phyloP scores from a whole-genome alignment of 2,329 filamentous ascomycete species.

The Aspergillus ochraceoroseus region DNA sequence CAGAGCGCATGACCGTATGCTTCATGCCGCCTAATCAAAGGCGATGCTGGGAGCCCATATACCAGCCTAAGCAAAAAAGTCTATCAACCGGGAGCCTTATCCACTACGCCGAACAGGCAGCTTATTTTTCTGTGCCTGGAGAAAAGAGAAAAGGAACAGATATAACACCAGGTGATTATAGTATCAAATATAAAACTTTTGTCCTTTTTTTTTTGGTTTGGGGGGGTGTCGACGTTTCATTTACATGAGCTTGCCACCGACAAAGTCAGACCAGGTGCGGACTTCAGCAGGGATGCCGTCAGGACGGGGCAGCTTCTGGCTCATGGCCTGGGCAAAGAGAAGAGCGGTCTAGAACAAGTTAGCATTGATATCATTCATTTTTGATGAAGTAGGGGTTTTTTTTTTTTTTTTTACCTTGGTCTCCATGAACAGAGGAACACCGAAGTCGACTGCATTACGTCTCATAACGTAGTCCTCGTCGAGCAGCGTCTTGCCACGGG shows the following conservation, averaged over 20 bases:
- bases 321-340: slow-evolving; percentile 96
- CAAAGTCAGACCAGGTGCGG: slow-evolving; percentile 90
- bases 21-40: slow-evolving; percentile 13
- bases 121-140: slow-evolving; percentile 21
- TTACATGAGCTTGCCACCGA: slow-evolving; percentile 60
- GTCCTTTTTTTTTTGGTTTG: slow-evolving; percentile 5
- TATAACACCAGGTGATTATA: slow-evolving; percentile 20
- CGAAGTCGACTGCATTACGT: slow-evolving; percentile 96
- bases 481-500: slow-evolving; percentile 72
- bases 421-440: slow-evolving; percentile 97
- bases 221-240: slow-evolving; percentile 12
- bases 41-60: slow-evolving; percentile 13
- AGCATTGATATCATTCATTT: slow-evolving; percentile 22
- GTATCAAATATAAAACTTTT: slow-evolving; percentile 23
- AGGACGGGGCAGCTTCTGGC: slow-evolving; percentile 81
- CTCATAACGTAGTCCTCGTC: slow-evolving; percentile 99
- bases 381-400: background rate
- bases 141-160: slow-evolving; percentile 3
- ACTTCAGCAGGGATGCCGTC: slow-evolving; percentile 90
- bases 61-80: slow-evolving; percentile 25
- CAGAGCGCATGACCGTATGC: slow-evolving; percentile 15
- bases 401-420: slow-evolving; percentile 74
- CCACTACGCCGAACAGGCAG: slow-evolving; percentile 26
- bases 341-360: slow-evolving; percentile 68
- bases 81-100: slow-evolving; percentile 31